Base-by-base conservation (phyloP, 164 flowering plant genomes). In the Vitis labrusca region DNA sequence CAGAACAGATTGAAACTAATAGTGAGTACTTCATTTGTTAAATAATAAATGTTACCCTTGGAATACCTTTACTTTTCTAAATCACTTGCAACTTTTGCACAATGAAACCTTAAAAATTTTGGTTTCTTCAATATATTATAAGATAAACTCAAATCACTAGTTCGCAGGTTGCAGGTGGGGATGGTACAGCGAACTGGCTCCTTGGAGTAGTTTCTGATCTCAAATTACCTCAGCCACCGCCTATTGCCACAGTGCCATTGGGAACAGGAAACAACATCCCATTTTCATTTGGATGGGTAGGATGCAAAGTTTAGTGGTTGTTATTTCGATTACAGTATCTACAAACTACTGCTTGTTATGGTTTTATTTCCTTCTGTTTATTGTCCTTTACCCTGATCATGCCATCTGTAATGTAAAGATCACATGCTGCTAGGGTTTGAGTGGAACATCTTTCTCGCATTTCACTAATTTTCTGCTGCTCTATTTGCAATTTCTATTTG, bases 151-250 rank as follows among this genome's bases (percentile, higher is more conserved):
- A 5, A 2, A 17, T 78, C 10, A 68, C 71, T 76, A 94, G 98
- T 96, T 92, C 81, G 97, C 98, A 19, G 98, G 97, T 92, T 81
- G 98, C 98, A 19, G 98, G 98, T 69, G 98, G 97, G 59, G 98
- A 94, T 84, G 98, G 98, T 13, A 94, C 98, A 15, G 98, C 95
- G 48, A 75, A 95, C 61, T 94, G 98, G 98, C 79, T 94, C 19
- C 97, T 94, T 66, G 93, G 97, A 66, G 98, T 94, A 49, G 86
- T 94, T 75, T 77, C 78, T 62, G 98, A 94, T 84, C 93, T 94
- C 66, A 94, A 89, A 76, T 66, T 94, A 61, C 74, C 97, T 67
- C 84, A 79, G 1, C 81, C 92, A 63, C 98, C 97, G 51, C 93
- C 94, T 47, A 74, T 94, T 78, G 98, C 98, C n/a, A 92, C 94